A percentile compares a stretch with the other conserved stretches of the same genome.
Conservation (phyloP, 2,329 filamentous ascomycete species). For the Aureobasidium sp. region DNA sequence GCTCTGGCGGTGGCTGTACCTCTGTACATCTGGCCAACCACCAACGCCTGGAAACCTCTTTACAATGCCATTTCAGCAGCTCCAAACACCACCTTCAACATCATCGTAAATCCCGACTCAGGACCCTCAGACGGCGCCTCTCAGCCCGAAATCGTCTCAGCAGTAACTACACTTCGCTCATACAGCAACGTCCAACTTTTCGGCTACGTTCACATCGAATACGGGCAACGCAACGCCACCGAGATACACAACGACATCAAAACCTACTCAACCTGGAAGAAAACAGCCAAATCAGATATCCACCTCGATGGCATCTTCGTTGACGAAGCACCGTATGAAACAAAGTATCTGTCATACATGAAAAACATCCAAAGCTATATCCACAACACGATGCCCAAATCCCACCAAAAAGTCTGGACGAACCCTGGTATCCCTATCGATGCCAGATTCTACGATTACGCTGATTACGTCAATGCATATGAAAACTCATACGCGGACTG, state of each 20-base stretch:
- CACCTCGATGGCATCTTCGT: constrained; percentile 25
- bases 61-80: constrained; percentile 19
- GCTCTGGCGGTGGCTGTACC: constrained; percentile 16
- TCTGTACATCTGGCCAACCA: constrained; percentile 18
- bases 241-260: constrained; percentile 22
- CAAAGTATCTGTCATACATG: constrained; percentile 17
- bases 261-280: constrained; percentile 24
- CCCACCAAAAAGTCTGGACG: constrained; percentile 12
- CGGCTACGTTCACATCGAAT: constrained; percentile 25
- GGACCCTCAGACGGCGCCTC: constrained; percentile 21
- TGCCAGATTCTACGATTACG: constrained; percentile 8
- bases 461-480: constrained; percentile 9
- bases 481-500: constrained; percentile 5
- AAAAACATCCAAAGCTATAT: constrained; percentile 7
- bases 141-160: constrained; percentile 23
- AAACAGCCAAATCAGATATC: constrained; percentile 19
- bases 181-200: constrained; percentile 23
- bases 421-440: constrained; percentile 17
- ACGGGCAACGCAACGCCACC: constrained; percentile 20
- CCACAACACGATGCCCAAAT: constrained; percentile 3
- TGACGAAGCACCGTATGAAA: constrained; percentile 22
- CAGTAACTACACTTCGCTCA: constrained; percentile 24
- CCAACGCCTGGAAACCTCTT: constrained; percentile 17
- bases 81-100: constrained; percentile 25
- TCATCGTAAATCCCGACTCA: constrained; percentile 26